Evolutionary conservation across 441 rosid species (phyloP), one percentile per base, ranked within the genome.

Genomic region (Corymbia citriodora): DNA sequence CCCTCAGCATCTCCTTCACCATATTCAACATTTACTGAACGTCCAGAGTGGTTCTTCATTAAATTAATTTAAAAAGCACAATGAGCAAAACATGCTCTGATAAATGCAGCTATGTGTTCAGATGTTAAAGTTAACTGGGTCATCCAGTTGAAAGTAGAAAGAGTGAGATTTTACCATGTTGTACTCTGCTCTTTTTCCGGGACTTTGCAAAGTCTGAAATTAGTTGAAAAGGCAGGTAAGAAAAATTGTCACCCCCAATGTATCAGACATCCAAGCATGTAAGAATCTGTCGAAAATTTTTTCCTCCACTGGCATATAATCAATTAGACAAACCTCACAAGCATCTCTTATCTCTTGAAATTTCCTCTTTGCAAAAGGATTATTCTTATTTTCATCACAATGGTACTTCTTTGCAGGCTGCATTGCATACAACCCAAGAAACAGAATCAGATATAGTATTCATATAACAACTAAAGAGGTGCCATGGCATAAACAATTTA

Each of bases 381-480:
- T 96, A 87, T 95, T 96, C 94, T 93, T 96, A 93, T 96, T 96
- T 88, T 98, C 94, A 93, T 97, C 99, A 48, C 99, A 99, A 93
- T 98, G 99, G 93, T 94, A 97, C 90, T 97, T 96, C 92, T 97
- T 98, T 2, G 99, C 99, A 87, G 97, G 99, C 99, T 98, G 94
- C 94, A 95, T 17, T 9, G n/a, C 36, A 88, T 25, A 48, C 50
- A 61, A 89, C 18, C 55, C 57, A 89, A 50, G 53, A 87, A 61
- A 88, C 88, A n/a, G 61, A 21, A 90, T 59, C 61, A 88, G 85
- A 18, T 53, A 45, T 90, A 82, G 59, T 90, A 81, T 17, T 49
- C 86, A 65, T 87, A 74, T 53, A 90, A 79, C 45, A 31, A 90
- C 91, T 55, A 54, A 17, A 70, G 25, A 87, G 48, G 40, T 87